These are phyloP conservation scores for Peronosclerospora sorghi DNA, from an alignment of 352 stramenopile species.

Conservation along the genomic window DNA sequence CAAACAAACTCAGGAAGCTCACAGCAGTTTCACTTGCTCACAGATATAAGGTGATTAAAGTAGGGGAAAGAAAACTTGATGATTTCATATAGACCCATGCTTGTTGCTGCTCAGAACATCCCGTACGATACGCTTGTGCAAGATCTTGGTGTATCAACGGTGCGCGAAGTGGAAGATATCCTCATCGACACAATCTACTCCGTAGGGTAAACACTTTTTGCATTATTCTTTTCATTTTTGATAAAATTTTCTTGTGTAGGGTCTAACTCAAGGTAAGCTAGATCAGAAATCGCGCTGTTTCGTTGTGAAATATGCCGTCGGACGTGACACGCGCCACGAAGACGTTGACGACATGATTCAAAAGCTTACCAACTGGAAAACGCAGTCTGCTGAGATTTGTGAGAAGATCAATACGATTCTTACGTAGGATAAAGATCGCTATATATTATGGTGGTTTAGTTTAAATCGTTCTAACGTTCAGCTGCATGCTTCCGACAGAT, in stretches of 20 bases:
- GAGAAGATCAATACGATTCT: conserved; percentile 61
- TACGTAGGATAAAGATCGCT: conserved; percentile 18
- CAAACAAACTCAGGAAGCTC: conserved; percentile 85
- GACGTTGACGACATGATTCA: conserved; percentile 85
- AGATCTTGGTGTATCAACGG: conserved; percentile 59
- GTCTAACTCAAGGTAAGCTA: conserved; percentile 85
- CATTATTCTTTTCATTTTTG: neutral
- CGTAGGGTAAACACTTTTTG: conserved; percentile 20
- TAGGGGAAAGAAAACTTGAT: neutral
- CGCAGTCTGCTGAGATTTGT: conserved; percentile 44
- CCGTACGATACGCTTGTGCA: conserved; percentile 74
- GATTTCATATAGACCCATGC: neutral
- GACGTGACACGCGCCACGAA: conserved; percentile 73
- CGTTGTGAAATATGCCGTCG: conserved; percentile 81
- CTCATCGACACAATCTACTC: conserved; percentile 91
- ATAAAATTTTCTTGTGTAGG: conserved; percentile 18
- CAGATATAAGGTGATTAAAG: conserved; percentile 48
- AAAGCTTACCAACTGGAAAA: conserved; percentile 80
- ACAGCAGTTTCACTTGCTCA: conserved; percentile 81
- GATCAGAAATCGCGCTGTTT: conserved; percentile 79
- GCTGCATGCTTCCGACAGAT: conserved; percentile 12
- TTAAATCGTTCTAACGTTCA: neutral
- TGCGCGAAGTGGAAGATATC: conserved; percentile 87
- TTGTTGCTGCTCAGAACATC: conserved; percentile 38
- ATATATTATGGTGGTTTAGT: neutral